Percentiles rank a stretch among this genome's conserved stretches.
Evolutionary conservation across 306 rosid genomes (phyloP).

Genomic region (Senna siamea): DNA sequence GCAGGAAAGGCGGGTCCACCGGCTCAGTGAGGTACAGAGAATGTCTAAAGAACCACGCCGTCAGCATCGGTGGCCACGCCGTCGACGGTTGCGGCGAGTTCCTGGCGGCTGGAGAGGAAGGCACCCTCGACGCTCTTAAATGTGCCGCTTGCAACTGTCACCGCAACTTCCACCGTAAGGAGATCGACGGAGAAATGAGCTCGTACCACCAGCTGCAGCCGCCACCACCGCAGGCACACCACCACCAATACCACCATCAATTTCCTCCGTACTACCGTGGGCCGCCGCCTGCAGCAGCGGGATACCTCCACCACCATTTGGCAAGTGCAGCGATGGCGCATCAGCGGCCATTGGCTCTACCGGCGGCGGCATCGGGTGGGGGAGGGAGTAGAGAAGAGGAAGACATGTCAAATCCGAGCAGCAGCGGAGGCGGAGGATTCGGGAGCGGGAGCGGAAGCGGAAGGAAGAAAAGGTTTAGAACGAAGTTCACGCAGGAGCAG

Average conservation of each 20-base stretch:
- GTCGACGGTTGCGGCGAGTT: slow-evolving; percentile 98
- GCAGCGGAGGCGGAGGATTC: slow-evolving; percentile 71
- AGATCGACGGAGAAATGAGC: slow-evolving; percentile 52
- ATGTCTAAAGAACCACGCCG: slow-evolving; percentile 90
- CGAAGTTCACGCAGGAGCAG: slow-evolving; percentile 81
- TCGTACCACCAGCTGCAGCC: slow-evolving; percentile 34
- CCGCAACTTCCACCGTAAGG: slow-evolving; percentile 95
- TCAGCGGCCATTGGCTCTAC: slow-evolving; percentile 60
- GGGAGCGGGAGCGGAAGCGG: slow-evolving; percentile 53
- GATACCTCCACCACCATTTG: slow-evolving; percentile 63
- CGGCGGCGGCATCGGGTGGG: slow-evolving; percentile 51
- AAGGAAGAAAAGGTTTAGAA: slow-evolving; percentile 62
- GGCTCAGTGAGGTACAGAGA: slow-evolving; percentile 61
- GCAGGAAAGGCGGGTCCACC: slow-evolving; percentile 39
- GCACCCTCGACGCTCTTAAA: slow-evolving; percentile 77
- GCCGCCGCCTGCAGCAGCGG: slow-evolving; percentile 39
- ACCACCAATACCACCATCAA: slow-evolving; percentile 45
- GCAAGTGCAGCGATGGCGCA: slow-evolving; percentile 42
- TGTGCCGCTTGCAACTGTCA: slow-evolving; percentile 98
- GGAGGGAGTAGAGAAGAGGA: slow-evolving; percentile 72
- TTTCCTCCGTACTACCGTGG: slow-evolving; percentile 55
- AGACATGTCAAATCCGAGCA: slow-evolving; percentile 77
- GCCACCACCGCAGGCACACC: slow-evolving; percentile 27
- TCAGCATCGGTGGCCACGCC: slow-evolving; percentile 79
- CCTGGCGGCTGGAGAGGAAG: slow-evolving; percentile 83